Percentiles rank a stretch among this genome's conserved stretches.
Conservation (phyloP, 495 filamentous ascomycete species). For the Bathelium albidoporum region DNA sequence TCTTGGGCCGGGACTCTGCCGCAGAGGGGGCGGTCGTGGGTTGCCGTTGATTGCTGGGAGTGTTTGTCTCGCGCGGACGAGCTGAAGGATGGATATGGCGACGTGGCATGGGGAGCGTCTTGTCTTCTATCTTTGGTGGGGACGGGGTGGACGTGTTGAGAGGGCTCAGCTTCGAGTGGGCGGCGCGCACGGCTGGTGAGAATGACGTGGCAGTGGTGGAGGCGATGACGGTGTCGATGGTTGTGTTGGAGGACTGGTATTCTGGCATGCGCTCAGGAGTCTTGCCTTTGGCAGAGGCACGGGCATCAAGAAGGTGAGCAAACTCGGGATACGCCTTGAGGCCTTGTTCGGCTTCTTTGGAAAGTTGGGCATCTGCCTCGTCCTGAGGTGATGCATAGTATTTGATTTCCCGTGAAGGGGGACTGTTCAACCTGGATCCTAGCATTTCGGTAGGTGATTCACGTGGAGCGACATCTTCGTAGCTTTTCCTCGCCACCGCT, state of each 20-base stretch:
- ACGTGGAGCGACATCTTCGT: background rate
- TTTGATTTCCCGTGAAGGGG: background rate
- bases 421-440: background rate
- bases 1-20: background rate
- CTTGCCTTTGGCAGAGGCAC: background rate
- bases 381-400: background rate
- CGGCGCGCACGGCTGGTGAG: background rate
- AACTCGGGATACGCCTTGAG: background rate
- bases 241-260: background rate
- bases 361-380: background rate
- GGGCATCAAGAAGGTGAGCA: background rate
- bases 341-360: background rate
- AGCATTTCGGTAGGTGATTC: background rate
- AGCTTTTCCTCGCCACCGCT: background rate
- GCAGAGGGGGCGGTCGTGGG: too few relatives aligned
- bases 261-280: background rate
- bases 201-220: background rate
- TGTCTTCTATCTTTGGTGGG: background rate
- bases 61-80: background rate
- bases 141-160: background rate
- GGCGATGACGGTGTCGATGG: conserved; percentile 2
- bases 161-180: background rate
- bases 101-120: background rate
- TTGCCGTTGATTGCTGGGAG: too few relatives aligned
- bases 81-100: background rate